phyloP scores from a whole-genome alignment of 257 asterid species.

The Przewalskia tangutica region DNA sequence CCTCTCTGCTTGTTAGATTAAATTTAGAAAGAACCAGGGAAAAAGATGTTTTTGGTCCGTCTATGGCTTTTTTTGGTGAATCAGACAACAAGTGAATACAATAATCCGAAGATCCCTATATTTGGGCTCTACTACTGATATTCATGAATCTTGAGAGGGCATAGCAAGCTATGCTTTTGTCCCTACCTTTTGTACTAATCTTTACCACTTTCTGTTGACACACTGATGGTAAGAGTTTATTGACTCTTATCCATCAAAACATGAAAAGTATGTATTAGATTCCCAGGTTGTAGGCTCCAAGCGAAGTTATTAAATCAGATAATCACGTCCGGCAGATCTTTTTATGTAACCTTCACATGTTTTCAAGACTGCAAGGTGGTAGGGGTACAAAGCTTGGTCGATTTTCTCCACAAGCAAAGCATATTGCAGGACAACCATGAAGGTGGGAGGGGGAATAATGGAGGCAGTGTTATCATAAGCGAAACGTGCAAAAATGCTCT shows the following conservation, averaged over 20 bases:
- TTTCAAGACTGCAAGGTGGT: not conserved
- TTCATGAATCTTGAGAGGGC: not conserved
- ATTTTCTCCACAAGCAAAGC: not conserved
- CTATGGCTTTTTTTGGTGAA: not conserved
- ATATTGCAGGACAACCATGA: too few species aligned
- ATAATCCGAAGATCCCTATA: not conserved
- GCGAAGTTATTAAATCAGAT: not conserved
- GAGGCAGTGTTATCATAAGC: too few species aligned
- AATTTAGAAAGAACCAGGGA: not conserved
- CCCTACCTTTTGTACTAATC: not conserved
- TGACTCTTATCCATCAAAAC: not conserved
- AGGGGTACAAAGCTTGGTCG: not conserved
- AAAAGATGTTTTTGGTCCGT: not conserved
- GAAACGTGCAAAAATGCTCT: too few species aligned
- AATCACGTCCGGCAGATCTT: not conserved
- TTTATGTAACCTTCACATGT: not conserved
- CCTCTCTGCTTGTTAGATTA: not conserved
- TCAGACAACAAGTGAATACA: not conserved
- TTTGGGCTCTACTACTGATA: not conserved
- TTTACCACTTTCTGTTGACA: not conserved
- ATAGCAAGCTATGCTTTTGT: not conserved
- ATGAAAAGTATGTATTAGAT: not conserved
- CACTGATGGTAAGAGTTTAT: not conserved
- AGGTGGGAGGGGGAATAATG: not conserved
- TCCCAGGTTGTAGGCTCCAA: not conserved